A percentile compares a stretch with the other conserved stretches of the same genome.
Evolutionary conservation across 192 early-diverging fungal genomes (phyloP).

Genomic region (Radiomyces spectabilis): DNA sequence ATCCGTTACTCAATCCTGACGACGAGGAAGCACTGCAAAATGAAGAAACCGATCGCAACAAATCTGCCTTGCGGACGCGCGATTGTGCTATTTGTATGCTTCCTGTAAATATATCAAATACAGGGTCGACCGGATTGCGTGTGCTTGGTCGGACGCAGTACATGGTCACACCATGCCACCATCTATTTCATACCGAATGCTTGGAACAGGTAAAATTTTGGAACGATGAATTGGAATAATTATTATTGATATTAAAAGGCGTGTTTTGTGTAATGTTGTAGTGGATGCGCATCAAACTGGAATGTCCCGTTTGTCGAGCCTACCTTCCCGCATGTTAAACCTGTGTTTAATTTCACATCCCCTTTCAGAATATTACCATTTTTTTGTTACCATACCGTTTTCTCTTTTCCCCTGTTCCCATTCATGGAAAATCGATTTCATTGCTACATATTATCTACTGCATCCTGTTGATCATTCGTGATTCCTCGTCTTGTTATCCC

Average conservation of each 20-base stretch:
- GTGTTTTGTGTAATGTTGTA: constrained; percentile 2
- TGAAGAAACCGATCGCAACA: constrained; percentile 2
- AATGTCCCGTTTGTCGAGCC: constrained; percentile 61
- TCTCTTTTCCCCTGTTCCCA: no score
- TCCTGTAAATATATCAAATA: constrained; percentile 33
- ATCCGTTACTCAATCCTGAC: constrained; percentile 42
- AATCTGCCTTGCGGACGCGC: no score
- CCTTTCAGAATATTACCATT: no score
- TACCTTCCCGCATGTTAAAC: constrained; percentile 52
- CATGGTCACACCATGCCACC: constrained; percentile 76
- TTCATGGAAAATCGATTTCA: no score
- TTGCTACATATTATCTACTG: no score
- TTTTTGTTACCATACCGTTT: no score
- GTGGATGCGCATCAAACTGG: constrained; percentile 80
- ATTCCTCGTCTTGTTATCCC: not conserved
- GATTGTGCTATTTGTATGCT: constrained; percentile 66
- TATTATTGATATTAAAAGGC: not conserved
- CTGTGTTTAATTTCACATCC: no score
- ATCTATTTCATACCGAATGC: constrained; percentile 74
- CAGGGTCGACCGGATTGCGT: constrained; percentile 31
- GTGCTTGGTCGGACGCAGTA: constrained; percentile 44
- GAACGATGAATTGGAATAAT: not conserved
- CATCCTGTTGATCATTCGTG: no score
- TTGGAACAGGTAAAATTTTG: constrained; percentile 42
- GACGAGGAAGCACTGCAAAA: constrained; percentile 36